phyloP scores from a whole-genome alignment of 352 stramenopile genomes.

The Globisporangium cederbergense region DNA sequence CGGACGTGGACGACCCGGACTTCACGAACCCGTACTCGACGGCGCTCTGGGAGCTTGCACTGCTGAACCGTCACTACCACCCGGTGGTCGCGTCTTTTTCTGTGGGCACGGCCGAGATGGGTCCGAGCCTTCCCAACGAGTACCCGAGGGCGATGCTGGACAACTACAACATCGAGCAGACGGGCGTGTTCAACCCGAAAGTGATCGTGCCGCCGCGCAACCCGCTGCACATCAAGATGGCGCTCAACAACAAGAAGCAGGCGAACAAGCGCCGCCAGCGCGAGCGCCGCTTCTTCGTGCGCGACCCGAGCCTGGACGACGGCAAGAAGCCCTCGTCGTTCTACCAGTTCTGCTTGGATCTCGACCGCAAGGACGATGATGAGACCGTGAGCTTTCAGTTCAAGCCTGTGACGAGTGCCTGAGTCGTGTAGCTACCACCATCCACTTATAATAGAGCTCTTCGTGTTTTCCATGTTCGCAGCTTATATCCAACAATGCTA shows the following conservation, averaged over 20 bases:
- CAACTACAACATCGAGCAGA: constrained; percentile 44
- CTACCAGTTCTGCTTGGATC: constrained; percentile 27
- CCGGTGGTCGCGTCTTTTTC: constrained; percentile 73
- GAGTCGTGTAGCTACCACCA: background rate
- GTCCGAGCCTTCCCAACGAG: constrained; percentile 63
- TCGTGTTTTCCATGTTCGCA: constrained; percentile 1
- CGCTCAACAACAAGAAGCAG: constrained; percentile 31
- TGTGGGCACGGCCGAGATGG: constrained; percentile 55
- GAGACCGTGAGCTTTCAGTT: constrained; percentile 21
- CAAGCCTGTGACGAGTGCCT: background rate
- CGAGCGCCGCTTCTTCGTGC: constrained; percentile 68
- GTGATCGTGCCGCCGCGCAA: constrained; percentile 60
- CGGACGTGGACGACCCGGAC: constrained; percentile 92
- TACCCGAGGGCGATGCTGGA: constrained; percentile 59
- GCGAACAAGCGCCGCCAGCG: constrained; percentile 41
- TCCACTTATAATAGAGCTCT: constrained; percentile 4
- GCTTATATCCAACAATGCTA: background rate
- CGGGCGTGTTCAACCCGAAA: constrained; percentile 52
- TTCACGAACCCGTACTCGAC: constrained; percentile 94
- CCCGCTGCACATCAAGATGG: constrained; percentile 68
- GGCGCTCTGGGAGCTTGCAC: constrained; percentile 91
- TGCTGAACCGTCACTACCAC: constrained; percentile 86
- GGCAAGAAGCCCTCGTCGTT: constrained; percentile 32
- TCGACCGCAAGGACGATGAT: constrained; percentile 18
- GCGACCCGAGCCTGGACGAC: constrained; percentile 39